A percentile compares a stretch with the other conserved stretches of the same genome.
Conservation (phyloP, 1,139 yeast species). For the Pichia sp. region DNA sequence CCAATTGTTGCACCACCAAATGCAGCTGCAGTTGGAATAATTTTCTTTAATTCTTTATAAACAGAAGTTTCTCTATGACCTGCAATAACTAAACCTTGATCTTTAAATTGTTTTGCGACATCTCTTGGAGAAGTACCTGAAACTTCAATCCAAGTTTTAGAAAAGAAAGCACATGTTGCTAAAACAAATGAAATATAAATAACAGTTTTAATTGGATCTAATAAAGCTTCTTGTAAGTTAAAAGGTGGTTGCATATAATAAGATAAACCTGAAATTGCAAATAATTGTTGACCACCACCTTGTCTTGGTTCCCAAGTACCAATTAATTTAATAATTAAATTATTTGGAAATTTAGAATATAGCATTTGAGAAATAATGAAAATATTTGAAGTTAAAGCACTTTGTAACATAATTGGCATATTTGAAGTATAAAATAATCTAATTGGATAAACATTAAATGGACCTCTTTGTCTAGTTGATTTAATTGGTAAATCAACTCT, state of each 20-base stretch:
- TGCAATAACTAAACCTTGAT: constrained; percentile 93
- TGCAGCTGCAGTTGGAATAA: constrained; percentile 96
- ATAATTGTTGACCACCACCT: constrained; percentile 69
- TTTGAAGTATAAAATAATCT: constrained; percentile 94
- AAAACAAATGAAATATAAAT: constrained; percentile 76
- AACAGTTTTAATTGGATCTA: constrained; percentile 86
- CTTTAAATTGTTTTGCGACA: constrained; percentile 95
- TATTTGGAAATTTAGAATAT: constrained; percentile 81
- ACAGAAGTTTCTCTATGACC: constrained; percentile 95
- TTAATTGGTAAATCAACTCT: constrained; percentile 92
- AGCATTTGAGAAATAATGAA: constrained; percentile 91
- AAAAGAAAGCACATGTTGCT: constrained; percentile 88
- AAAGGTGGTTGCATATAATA: constrained; percentile 96
- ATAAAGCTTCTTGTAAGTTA: constrained; percentile 71
- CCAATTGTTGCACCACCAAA: constrained; percentile 99
- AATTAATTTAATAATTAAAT: constrained; percentile 66
- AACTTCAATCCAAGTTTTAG: constrained; percentile 97
- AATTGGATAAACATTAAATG: constrained; percentile 86
- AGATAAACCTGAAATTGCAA: constrained; percentile 81
- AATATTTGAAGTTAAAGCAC: constrained; percentile 87
- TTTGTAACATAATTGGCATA: constrained; percentile 95
- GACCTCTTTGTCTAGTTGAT: constrained; percentile 93
- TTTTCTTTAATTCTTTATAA: constrained; percentile 85
- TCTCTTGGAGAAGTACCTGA: constrained; percentile 94
- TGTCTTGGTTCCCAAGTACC: constrained; percentile 89